Evolutionary conservation across 805 yeast species (phyloP).

Genomic region (Lipomyces chichibuensis): DNA sequence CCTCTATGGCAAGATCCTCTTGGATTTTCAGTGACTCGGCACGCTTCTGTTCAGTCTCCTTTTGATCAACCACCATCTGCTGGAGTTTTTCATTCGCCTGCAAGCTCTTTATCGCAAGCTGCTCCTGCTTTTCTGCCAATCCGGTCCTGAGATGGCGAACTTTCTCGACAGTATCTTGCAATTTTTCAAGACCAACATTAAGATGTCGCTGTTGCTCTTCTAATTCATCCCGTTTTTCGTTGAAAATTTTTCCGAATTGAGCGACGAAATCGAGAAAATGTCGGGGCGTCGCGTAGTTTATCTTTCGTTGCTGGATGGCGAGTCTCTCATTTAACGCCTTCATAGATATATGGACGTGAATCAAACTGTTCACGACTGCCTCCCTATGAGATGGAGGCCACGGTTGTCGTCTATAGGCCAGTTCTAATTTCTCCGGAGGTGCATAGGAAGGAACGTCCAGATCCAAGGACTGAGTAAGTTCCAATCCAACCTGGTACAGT

Average conservation of each 20-base stretch:
- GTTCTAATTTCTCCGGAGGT: slow-evolving; percentile 42
- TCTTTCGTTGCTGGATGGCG: slow-evolving; percentile 14
- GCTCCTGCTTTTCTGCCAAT: slow-evolving; percentile 57
- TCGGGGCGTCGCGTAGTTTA: slow-evolving; percentile 52
- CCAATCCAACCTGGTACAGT: slow-evolving; percentile 54
- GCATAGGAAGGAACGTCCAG: slow-evolving; percentile 53
- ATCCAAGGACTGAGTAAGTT: slow-evolving; percentile 53
- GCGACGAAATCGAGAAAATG: slow-evolving; percentile 57
- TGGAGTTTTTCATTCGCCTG: slow-evolving; percentile 74
- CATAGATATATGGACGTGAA: slow-evolving; percentile 51
- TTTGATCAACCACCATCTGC: slow-evolving; percentile 79
- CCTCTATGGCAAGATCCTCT: slow-evolving; percentile 68
- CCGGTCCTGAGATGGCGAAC: slow-evolving; percentile 62
- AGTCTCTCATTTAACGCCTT: slow-evolving; percentile 27
- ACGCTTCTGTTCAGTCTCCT: slow-evolving; percentile 87
- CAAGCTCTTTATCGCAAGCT: slow-evolving; percentile 58
- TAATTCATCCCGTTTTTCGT: slow-evolving; percentile 51
- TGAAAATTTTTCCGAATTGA: slow-evolving; percentile 46
- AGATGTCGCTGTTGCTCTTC: slow-evolving; percentile 73
- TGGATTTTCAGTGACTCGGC: slow-evolving; percentile 82
- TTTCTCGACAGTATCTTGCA: slow-evolving; percentile 74
- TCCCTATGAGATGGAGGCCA: slow-evolving; percentile 47
- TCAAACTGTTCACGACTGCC: slow-evolving; percentile 52
- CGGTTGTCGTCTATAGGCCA: slow-evolving; percentile 26
- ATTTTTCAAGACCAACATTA: slow-evolving; percentile 69